Conservation (phyloP, 1,284 basidiomycete species). For the Apiotrichum gamsii region DNA sequence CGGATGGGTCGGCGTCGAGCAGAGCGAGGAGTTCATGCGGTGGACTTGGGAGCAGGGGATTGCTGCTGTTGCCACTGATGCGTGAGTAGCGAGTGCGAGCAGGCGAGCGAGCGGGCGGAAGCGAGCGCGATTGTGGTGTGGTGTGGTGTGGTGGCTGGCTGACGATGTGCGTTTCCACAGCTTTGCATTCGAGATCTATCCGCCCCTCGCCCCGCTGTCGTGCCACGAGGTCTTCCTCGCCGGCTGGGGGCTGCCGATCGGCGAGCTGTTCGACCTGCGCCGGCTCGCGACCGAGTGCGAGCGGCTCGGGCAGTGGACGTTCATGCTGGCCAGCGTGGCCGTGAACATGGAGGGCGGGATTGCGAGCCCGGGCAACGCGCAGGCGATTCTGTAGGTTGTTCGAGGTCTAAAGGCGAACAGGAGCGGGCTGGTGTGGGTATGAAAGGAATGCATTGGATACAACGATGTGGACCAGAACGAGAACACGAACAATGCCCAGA, state of each 20-base stretch:
- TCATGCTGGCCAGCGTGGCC: slow-evolving; percentile 46
- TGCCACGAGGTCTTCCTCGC: slow-evolving; percentile 30
- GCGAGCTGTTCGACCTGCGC: slow-evolving; percentile 48
- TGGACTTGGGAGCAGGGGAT: slow-evolving; percentile 50
- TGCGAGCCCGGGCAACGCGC: slow-evolving; percentile 48
- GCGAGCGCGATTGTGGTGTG: too few relatives aligned
- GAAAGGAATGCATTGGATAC: too few relatives aligned
- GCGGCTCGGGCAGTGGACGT: slow-evolving; percentile 37
- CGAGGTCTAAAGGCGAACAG: too few relatives aligned
- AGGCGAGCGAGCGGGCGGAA: background rate
- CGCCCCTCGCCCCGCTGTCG: slow-evolving; percentile 5
- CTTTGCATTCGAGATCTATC: slow-evolving; percentile 31
- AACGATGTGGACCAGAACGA: too few relatives aligned
- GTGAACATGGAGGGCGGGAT: slow-evolving; percentile 47
- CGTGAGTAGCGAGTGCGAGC: slow-evolving; percentile 20
- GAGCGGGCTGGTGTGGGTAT: too few relatives aligned
- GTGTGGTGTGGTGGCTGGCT: too few relatives aligned
- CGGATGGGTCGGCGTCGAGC: slow-evolving; percentile 26
- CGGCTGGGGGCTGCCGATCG: slow-evolving; percentile 41
- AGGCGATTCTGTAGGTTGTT: slow-evolving; percentile 38
- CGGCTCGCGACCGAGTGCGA: slow-evolving; percentile 38
- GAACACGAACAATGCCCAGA: too few relatives aligned
- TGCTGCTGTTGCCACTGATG: slow-evolving; percentile 46
- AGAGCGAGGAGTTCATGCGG: slow-evolving; percentile 31
- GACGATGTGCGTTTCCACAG: slow-evolving; percentile 12